Evolutionary conservation across 495 filamentous ascomycete genomes (phyloP).

Genomic region (Penicillium cataractarum): DNA sequence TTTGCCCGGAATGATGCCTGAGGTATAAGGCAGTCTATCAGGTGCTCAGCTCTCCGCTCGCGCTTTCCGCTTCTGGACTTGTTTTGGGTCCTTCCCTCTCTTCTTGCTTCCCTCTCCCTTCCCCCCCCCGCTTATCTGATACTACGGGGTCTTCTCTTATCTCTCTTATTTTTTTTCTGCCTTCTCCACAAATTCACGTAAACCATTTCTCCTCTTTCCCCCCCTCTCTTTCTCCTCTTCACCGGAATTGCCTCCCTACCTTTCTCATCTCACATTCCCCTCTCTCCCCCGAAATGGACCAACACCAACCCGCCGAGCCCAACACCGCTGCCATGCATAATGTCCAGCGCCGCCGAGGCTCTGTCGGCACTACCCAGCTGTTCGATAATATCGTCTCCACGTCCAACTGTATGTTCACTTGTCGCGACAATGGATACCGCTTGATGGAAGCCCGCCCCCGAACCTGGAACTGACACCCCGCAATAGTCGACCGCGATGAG

Average conservation of each 20-base stretch:
- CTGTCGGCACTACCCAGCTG: slow-evolving; percentile 83
- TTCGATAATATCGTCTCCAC: slow-evolving; percentile 95
- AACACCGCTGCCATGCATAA: slow-evolving; percentile 56
- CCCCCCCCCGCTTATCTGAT: slow-evolving; percentile 9
- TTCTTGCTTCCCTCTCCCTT: neutral
- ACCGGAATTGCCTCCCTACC: neutral
- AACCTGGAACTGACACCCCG: slow-evolving; percentile 23
- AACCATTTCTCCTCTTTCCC: slow-evolving; percentile 1
- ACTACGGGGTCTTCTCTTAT: neutral
- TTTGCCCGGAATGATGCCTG: slow-evolving; percentile 2
- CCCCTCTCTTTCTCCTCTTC: neutral
- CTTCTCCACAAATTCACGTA: slow-evolving; percentile 7
- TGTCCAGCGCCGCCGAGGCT: slow-evolving; percentile 50
- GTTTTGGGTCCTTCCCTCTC: neutral
- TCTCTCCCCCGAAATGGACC: slow-evolving; percentile 37
- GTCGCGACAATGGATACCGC: neutral
- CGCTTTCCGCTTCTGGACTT: neutral
- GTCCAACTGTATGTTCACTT: slow-evolving; percentile 78
- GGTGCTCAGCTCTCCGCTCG: neutral
- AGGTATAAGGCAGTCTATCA: neutral
- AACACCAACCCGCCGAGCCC: slow-evolving; percentile 41
- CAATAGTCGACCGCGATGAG: slow-evolving; percentile 90
- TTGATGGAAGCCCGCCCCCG: neutral
- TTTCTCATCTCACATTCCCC: slow-evolving; percentile 5
- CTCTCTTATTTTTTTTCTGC: slow-evolving; percentile 1